Evolutionary conservation across 164 flowering plant species (phyloP), one percentile per base, ranked within the genome.

Genomic region (Cinnamomum chago): DNA sequence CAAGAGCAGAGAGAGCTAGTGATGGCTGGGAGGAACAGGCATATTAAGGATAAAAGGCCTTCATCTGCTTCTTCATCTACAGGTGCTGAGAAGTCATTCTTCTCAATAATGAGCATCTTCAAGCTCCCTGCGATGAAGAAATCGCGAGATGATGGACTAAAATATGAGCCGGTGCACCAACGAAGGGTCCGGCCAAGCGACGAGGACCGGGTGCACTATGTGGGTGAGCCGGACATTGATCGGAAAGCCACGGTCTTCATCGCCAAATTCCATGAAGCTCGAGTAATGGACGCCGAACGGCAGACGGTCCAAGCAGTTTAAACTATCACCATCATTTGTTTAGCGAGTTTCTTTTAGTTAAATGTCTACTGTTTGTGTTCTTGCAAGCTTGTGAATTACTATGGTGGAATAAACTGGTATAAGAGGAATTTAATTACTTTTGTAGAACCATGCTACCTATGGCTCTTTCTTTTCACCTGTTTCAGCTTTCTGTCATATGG

Each of bases 201-300:
- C 25, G 75, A 72, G 23, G 75, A 72, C 55, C 22, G 75, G 60
- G 22, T 28, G 22, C 40, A 47, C 24, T 58, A 30, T 24, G 65
- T 33, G 22, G 75, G 51, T 13, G 75, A 72, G 33, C 75, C 68
- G 5, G 68, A 62, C 35, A 60, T 72, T 2, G 67, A 72, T 27
- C 12, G 40, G 68, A 72, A 72, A 62, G 75, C 68, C 27, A 6
- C 68, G 22, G 68, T 33, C 27, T 72, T 15, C 75, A 72, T 72
- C 23, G 35, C 33, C 47, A 72, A 25, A 24, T 62, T 72, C 67
- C 40, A 72, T 14, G 47, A 67, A 30, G 0, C 20, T 17, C 69
- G 69, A 3, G 47, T 66, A 15, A 55, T 1, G 60, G 60, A 55
- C 60, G 0, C 68, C 18, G 68, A 66, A 28, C n/a, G 47, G 40